Evolutionary conservation across 2,329 filamentous ascomycete species (phyloP).

Genomic region (Colletotrichum aenigma): DNA sequence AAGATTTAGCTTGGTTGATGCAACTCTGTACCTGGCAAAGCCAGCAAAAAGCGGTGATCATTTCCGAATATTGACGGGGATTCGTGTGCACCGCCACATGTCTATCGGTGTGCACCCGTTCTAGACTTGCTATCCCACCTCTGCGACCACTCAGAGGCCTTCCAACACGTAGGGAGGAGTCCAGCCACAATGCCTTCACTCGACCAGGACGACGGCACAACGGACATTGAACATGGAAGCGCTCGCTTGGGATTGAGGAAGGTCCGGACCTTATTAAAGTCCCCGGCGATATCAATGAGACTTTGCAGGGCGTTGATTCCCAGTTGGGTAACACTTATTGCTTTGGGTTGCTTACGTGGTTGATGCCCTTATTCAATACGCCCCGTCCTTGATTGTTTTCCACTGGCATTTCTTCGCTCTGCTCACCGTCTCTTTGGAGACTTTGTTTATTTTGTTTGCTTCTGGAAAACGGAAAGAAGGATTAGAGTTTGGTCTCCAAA

Average conservation of each 20-base stretch:
- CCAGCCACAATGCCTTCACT: slow-evolving; percentile 6
- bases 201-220: not conserved
- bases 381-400: not conserved
- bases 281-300: slow-evolving; percentile 1
- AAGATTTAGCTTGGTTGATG: not conserved
- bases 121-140: not conserved
- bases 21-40: slow-evolving; percentile 11
- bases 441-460: not conserved
- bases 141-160: not conserved
- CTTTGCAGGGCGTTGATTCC: not conserved
- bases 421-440: not conserved
- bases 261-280: not conserved
- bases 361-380: not conserved
- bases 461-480: not conserved
- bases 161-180: not conserved
- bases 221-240: not conserved
- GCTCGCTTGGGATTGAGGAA: not conserved
- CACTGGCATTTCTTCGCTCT: not conserved
- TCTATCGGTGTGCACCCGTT: not conserved
- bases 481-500: not conserved
- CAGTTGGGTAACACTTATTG: not conserved
- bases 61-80: slow-evolving; percentile 10
- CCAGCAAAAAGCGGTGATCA: slow-evolving; percentile 14
- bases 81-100: slow-evolving; percentile 18
- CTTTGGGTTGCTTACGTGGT: not conserved